Evolutionary conservation across 1,139 yeast genomes (phyloP), one percentile per base, ranked within the genome.

Genomic region (Blastobotrys proliferans): DNA sequence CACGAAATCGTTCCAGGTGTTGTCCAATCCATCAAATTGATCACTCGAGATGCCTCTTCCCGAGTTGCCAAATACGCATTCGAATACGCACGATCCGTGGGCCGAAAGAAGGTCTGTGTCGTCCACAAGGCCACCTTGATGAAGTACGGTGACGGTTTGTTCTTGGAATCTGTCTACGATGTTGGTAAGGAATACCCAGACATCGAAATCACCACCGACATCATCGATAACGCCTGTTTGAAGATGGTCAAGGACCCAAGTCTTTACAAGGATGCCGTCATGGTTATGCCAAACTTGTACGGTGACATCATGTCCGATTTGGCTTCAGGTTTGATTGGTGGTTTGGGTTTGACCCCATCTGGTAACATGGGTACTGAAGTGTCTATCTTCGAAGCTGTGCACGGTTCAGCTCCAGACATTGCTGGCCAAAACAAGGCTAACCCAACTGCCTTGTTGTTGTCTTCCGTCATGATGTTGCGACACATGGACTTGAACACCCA

Each of bases 341-440:
- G 97, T 65, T 79, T 90, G 62, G 98, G 98, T 71, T 80, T 92
- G 68, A 92, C 97, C 53, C 97, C 98, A 57, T 87, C 96, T 50
- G 98, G 96, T 69, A 92, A 92, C 79, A 88, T 92, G 88, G 98
- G 98, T 74, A 87, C 87, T 77, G 83, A 84, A 67, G 95, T 90
- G 53, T 86, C 96, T 49, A 90, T 92, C 66, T 92, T 92, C 68
- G 98, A 92, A 77, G 97, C 98, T 56, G 98, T 92, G 63, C 97
- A 92, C 70, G 97, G 98, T 67, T 86, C 97, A 48, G 97, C 97
- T 53, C 97, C 97, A 56, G 97, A 90, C 68, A 90, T 90, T 63
- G 96, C 97, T 52, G 97, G 97, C 64, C 87, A 90, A 77, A 94
- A 95, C 64, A 79, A 85, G 67, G 98, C 98, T 54, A 92, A 92